A percentile compares a stretch with the other conserved stretches of the same genome.
These are phyloP conservation scores for Pleurotus pulmonarius DNA, from an alignment of 768 basidiomycete species.

Conservation along the genomic window DNA sequence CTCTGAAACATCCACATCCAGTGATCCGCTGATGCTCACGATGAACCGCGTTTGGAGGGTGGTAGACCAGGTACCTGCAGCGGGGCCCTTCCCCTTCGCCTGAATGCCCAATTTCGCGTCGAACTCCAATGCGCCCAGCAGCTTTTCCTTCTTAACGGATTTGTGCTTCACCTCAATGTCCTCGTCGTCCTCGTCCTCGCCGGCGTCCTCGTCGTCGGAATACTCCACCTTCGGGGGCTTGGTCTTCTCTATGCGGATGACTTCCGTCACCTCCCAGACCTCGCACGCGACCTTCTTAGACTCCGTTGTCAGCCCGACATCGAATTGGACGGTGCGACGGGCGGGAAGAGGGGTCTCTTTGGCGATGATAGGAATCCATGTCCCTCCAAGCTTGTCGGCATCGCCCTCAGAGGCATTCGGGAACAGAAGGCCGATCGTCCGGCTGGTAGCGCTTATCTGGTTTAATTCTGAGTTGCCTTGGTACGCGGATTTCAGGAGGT, in stretches of 20 bases:
- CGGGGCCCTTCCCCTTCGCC: slow-evolving; percentile 32
- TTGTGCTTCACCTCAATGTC: slow-evolving; percentile 63
- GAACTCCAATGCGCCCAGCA: slow-evolving; percentile 41
- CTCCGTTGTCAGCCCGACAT: slow-evolving; percentile 43
- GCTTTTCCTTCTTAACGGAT: slow-evolving; percentile 49
- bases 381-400: slow-evolving; percentile 48
- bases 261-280: slow-evolving; percentile 75
- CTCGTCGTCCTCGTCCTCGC: slow-evolving; percentile 56
- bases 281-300: slow-evolving; percentile 59
- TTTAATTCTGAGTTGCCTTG: slow-evolving; percentile 34
- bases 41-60: slow-evolving; percentile 43
- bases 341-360: slow-evolving; percentile 72
- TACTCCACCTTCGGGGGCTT: slow-evolving; percentile 40
- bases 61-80: slow-evolving; percentile 46
- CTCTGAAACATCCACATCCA: slow-evolving; percentile 36
- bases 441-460: slow-evolving; percentile 51
- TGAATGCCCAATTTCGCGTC: slow-evolving; percentile 39
- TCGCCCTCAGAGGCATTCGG: slow-evolving; percentile 40
- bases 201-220: slow-evolving; percentile 46
- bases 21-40: slow-evolving; percentile 30
- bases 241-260: slow-evolving; percentile 58
- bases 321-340: slow-evolving; percentile 55
- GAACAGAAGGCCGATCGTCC: slow-evolving; percentile 65
- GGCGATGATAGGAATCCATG: slow-evolving; percentile 63
- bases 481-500: slow-evolving; percentile 51